phyloP scores from a whole-genome alignment of 371 early-diverging fungal genomes.

The Blakeslea trispora region DNA sequence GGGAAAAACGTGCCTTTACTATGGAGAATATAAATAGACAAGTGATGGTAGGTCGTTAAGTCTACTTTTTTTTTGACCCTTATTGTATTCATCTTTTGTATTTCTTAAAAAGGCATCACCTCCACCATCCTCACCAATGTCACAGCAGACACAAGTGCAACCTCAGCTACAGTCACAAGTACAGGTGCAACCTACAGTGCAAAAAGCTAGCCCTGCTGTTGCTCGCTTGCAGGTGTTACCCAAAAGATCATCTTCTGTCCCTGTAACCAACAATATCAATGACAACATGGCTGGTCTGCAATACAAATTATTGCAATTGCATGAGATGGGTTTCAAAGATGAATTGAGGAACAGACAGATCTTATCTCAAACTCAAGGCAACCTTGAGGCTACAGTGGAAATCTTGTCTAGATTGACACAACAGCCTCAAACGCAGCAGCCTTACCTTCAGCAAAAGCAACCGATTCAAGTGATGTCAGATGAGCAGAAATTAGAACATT shows the following conservation, averaged over 20 bases:
- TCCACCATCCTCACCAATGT: not conserved
- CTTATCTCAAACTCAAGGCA: constrained; percentile 71
- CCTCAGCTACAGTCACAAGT: not conserved
- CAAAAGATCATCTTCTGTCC: constrained; percentile 50
- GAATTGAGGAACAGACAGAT: constrained; percentile 60
- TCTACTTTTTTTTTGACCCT: not conserved
- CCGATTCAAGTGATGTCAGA: constrained; percentile 23
- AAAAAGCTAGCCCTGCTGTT: constrained; percentile 1
- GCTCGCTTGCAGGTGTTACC: constrained; percentile 26
- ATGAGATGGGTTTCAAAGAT: constrained; percentile 81
- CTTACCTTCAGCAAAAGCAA: constrained; percentile 22
- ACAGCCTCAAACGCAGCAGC: constrained; percentile 8
- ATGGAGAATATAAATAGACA: constrained; percentile 24
- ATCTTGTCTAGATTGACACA: constrained; percentile 51
- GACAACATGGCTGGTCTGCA: constrained; percentile 13
- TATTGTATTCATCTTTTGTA: too few species aligned
- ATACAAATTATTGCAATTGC: constrained; percentile 31
- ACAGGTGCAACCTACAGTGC: not conserved
- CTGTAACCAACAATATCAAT: constrained; percentile 11
- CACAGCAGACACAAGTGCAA: not conserved
- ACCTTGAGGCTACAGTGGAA: constrained; percentile 73
- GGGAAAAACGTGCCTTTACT: constrained; percentile 82
- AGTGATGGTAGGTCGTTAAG: constrained; percentile 1
- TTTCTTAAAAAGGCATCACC: not conserved
- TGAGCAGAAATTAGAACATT: constrained; percentile 40